Evolutionary conservation across 805 yeast genomes (phyloP).

Genomic region (Spathaspora hagerdaliae): DNA sequence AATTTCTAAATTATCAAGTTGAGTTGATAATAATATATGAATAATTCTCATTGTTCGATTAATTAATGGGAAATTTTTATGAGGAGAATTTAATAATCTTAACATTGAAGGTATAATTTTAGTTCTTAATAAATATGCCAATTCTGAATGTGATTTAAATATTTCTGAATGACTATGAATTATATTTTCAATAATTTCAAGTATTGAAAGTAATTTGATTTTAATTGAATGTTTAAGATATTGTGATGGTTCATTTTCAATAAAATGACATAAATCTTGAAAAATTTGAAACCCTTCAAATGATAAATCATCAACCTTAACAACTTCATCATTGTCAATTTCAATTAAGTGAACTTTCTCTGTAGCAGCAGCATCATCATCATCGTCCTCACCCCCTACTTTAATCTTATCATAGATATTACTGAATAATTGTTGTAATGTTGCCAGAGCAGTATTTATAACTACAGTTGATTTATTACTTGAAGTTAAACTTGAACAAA

Average conservation of each 20-base stretch:
- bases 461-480: constrained; percentile 73
- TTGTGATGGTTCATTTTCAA: constrained; percentile 53
- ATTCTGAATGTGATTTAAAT: constrained; percentile 58
- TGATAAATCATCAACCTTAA: constrained; percentile 48
- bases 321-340: constrained; percentile 39
- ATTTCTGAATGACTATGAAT: constrained; percentile 56
- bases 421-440: constrained; percentile 79
- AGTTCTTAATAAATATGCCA: constrained; percentile 61
- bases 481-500: constrained; percentile 70
- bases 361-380: background rate
- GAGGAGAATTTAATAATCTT: constrained; percentile 51
- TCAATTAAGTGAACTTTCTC: background rate
- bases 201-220: constrained; percentile 59
- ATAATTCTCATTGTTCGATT: constrained; percentile 75
- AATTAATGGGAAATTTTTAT: constrained; percentile 60
- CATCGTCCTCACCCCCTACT: constrained; percentile 13
- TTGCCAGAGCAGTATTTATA: constrained; percentile 87
- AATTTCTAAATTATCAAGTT: constrained; percentile 56
- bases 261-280: constrained; percentile 65
- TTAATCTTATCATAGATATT: constrained; percentile 71
- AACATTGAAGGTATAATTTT: constrained; percentile 74
- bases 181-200: constrained; percentile 81
- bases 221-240: constrained; percentile 49
- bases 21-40: constrained; percentile 52
- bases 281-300: constrained; percentile 71